A percentile compares a stretch with the other conserved stretches of the same genome.
Evolutionary conservation across 139 green algal genomes (phyloP).

Genomic region (Chlamydomonas sphaeroides): DNA sequence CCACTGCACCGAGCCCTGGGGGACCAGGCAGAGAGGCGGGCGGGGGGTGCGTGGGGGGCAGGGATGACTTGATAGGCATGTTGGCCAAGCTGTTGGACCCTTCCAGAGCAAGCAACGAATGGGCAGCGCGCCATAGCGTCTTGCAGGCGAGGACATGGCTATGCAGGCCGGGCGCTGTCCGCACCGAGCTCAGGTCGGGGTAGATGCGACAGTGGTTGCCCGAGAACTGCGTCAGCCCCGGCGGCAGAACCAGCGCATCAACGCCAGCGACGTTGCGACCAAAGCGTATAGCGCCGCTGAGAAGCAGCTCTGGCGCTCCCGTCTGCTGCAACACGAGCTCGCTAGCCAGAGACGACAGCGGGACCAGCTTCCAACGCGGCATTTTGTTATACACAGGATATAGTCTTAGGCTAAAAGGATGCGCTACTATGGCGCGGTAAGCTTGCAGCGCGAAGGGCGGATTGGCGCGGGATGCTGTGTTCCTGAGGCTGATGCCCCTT

Average conservation of each 20-base stretch:
- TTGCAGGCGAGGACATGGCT: too few species aligned
- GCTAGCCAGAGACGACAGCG: neutral
- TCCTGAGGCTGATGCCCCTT: too few species aligned
- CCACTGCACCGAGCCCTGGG: conserved; percentile 18
- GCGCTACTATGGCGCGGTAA: too few species aligned
- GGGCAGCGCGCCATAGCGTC: too few species aligned
- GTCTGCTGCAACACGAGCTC: neutral
- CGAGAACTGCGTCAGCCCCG: conserved; percentile 8
- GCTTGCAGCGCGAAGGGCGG: too few species aligned
- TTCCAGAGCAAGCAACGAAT: too few species aligned
- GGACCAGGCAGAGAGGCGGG: too few species aligned
- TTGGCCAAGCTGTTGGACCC: neutral
- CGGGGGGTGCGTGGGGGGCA: neutral
- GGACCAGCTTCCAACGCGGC: conserved; percentile 18
- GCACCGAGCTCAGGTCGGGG: conserved; percentile 10
- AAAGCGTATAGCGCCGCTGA: neutral
- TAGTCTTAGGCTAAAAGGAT: too few species aligned
- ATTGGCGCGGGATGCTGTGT: too few species aligned
- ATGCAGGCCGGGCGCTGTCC: too few species aligned
- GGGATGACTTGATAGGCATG: neutral
- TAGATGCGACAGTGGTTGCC: conserved; percentile 18
- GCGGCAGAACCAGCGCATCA: neutral
- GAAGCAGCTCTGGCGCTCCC: neutral
- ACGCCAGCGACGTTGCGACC: conserved; percentile 1
- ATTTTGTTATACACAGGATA: neutral